A percentile compares a stretch with the other conserved stretches of the same genome.
Evolutionary conservation across 257 asterid species (phyloP).

Genomic region (Capsicum rhomboideum): DNA sequence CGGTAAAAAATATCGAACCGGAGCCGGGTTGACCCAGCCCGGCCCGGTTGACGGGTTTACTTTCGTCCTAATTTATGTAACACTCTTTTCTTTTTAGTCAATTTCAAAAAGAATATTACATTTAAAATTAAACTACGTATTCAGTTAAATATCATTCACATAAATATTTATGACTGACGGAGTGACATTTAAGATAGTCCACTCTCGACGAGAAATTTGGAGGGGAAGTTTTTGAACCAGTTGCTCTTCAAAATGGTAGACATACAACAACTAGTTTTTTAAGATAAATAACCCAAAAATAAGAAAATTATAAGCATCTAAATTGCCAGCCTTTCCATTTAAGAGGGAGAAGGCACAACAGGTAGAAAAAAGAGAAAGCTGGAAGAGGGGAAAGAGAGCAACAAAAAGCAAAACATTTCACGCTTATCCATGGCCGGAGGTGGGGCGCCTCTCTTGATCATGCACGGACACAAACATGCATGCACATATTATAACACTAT

Average conservation of each 20-base stretch:
- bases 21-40: no score
- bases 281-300: neutral
- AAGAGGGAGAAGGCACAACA: neutral
- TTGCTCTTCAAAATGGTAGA: neutral
- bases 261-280: no score
- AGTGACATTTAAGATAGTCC: no score
- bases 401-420: neutral
- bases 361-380: neutral
- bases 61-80: no score
- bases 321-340: neutral
- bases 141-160: no score
- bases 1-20: no score
- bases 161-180: no score
- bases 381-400: neutral
- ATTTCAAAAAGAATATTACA: no score
- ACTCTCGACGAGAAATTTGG: neutral
- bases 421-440: neutral
- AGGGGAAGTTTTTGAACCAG: neutral
- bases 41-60: no score
- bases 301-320: neutral
- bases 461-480: neutral
- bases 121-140: no score
- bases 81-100: no score
- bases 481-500: neutral
- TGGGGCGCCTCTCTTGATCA: neutral